These are phyloP conservation scores for Rhododendron kiyosumense DNA, from an alignment of 148 eudicot species.

Conservation along the genomic window DNA sequence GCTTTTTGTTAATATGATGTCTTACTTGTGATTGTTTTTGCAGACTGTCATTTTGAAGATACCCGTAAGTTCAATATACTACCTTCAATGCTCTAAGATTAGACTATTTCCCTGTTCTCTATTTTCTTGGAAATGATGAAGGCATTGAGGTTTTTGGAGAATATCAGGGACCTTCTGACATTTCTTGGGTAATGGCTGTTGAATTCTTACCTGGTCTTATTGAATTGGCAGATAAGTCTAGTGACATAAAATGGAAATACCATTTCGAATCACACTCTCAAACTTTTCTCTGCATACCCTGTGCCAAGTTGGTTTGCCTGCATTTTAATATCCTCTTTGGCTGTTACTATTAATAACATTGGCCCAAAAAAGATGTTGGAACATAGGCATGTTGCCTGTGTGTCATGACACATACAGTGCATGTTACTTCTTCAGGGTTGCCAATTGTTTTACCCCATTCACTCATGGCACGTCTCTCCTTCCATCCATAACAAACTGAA, in stretches of 20 bases:
- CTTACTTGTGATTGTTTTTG: constrained; percentile 18
- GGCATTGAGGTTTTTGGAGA: neutral
- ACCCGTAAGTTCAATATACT: constrained; percentile 46
- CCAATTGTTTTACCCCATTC: neutral
- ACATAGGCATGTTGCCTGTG: neutral
- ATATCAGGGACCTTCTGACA: neutral
- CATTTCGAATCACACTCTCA: neutral
- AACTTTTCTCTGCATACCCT: neutral
- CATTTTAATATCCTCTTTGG: neutral
- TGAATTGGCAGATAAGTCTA: neutral
- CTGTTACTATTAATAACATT: neutral
- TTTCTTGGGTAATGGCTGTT: neutral
- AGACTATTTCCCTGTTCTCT: neutral
- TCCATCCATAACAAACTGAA: neutral
- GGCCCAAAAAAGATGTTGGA: neutral
- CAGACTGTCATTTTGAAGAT: constrained; percentile 67
- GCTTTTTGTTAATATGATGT: neutral
- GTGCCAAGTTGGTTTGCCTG: neutral
- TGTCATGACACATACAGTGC: neutral
- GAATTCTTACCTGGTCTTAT: neutral
- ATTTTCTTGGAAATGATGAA: neutral
- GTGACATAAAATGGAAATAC: neutral
- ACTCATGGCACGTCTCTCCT: neutral
- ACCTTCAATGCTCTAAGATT: neutral
- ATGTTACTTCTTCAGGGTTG: neutral